phyloP scores from a whole-genome alignment of 1,284 basidiomycete genomes.

The Coniophora puteana region DNA sequence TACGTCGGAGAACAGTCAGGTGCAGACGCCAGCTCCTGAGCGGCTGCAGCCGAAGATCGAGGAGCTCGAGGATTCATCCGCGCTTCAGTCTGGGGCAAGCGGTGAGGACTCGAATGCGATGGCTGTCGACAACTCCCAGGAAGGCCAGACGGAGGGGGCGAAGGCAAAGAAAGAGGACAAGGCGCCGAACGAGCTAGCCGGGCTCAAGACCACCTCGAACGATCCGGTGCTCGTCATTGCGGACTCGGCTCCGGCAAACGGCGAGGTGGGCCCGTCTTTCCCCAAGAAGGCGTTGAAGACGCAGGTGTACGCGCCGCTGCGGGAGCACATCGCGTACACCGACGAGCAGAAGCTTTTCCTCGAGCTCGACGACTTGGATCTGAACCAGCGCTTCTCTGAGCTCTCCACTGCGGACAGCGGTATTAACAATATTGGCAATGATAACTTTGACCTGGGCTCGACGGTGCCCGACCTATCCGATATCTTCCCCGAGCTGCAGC shows the following conservation, averaged over 20 bases:
- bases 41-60: conserved; percentile 56
- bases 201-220: conserved; percentile 37
- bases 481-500: conserved; percentile 64
- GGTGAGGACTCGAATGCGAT: conserved; percentile 29
- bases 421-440: too few relatives aligned
- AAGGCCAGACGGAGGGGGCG: conserved; percentile 18
- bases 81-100: too few relatives aligned
- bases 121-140: conserved; percentile 31
- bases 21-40: conserved; percentile 25
- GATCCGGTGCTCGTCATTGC: conserved; percentile 50
- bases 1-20: conserved; percentile 26
- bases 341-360: conserved; percentile 58
- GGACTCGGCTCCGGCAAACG: conserved; percentile 27
- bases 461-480: conserved; percentile 47
- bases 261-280: conserved; percentile 13
- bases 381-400: conserved; percentile 34
- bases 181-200: conserved; percentile 8
- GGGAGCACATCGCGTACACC: conserved; percentile 57
- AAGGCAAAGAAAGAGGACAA: conserved; percentile 20
- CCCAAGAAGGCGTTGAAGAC: conserved; percentile 37
- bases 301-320: conserved; percentile 48
- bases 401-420: conserved; percentile 32
- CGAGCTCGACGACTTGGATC: conserved; percentile 44
- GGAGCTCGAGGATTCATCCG: conserved; percentile 56
- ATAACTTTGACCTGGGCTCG: conserved; percentile 26